phyloP scores from a whole-genome alignment of 2,329 filamentous ascomycete genomes.

The Chaetothyriales sp. region DNA sequence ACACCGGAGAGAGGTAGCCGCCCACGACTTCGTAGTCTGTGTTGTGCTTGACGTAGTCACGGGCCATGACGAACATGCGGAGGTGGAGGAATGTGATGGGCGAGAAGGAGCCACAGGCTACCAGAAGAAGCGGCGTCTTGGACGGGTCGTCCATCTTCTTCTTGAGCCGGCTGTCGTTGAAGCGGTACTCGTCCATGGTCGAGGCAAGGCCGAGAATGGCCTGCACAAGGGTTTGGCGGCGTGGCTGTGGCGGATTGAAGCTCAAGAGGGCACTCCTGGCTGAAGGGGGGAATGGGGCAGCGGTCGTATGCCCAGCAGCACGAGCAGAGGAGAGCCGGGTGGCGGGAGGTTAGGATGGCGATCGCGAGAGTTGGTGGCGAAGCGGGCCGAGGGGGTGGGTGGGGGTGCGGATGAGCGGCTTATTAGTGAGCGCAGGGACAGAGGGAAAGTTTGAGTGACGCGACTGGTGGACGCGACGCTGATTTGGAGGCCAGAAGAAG shows the following conservation, averaged over 20 bases:
- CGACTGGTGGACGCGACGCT: not conserved
- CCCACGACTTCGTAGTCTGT: slow-evolving; percentile 73
- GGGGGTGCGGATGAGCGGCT: slow-evolving; percentile 6
- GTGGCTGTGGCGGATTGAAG: not conserved
- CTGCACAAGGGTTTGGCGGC: slow-evolving; percentile 12
- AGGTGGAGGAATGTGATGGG: slow-evolving; percentile 65
- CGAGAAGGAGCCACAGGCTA: slow-evolving; percentile 50
- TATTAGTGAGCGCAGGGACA: not conserved
- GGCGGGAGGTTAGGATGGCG: not conserved
- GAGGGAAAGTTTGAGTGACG: not conserved
- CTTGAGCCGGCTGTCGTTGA: slow-evolving; percentile 33
- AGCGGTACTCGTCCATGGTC: slow-evolving; percentile 29
- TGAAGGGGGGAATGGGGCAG: not conserved
- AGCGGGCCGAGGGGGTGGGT: too few relatives aligned
- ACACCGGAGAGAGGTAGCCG: slow-evolving; percentile 70
- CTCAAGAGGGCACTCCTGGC: not conserved
- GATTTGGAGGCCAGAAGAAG: slow-evolving; percentile 4
- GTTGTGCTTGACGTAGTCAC: slow-evolving; percentile 63
- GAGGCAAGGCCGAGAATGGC: slow-evolving; percentile 12
- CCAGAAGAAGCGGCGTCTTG: slow-evolving; percentile 34
- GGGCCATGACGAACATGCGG: slow-evolving; percentile 79
- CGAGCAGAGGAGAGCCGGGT: not conserved
- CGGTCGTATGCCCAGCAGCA: not conserved
- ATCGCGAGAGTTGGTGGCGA: slow-evolving; percentile 1
- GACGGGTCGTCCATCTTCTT: slow-evolving; percentile 33